Percentiles rank a stretch among this genome's conserved stretches.
Conservation (phyloP, 345 rosid genomes). For the Cochlearia excelsa region DNA sequence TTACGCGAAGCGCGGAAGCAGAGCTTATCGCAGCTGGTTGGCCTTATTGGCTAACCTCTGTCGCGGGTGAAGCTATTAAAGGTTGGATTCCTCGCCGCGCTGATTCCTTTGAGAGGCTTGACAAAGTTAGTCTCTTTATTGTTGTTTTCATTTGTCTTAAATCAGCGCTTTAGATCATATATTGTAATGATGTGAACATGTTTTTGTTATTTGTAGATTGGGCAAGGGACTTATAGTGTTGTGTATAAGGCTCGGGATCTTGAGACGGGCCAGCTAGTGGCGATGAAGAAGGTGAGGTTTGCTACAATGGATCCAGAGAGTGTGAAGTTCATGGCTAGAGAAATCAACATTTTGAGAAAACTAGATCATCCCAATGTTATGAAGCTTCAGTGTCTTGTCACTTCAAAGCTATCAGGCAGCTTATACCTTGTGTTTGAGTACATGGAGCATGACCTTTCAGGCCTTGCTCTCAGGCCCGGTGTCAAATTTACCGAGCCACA, state of each 20-base stretch:
- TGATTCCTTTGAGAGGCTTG: conserved; percentile 81
- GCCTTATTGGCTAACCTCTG: conserved; percentile 89
- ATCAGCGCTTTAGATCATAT: neutral
- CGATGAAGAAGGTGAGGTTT: conserved; percentile 94
- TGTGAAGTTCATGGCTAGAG: conserved; percentile 94
- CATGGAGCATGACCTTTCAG: conserved; percentile 95
- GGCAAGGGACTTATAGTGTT: conserved; percentile 91
- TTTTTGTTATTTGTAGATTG: conserved; percentile 54
- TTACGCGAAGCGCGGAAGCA: conserved; percentile 44
- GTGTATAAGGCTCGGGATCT: conserved; percentile 80
- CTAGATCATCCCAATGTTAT: conserved; percentile 86
- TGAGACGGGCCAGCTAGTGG: conserved; percentile 65
- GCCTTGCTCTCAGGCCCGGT: conserved; percentile 70
- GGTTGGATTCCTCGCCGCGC: conserved; percentile 78
- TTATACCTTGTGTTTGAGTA: conserved; percentile 86
- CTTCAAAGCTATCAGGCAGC: conserved; percentile 74
- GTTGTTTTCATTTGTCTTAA: neutral
- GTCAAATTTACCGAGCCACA: conserved; percentile 74
- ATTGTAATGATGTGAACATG: conserved; percentile 5
- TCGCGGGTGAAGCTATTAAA: conserved; percentile 76
- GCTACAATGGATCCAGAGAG: conserved; percentile 86
- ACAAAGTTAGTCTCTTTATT: conserved; percentile 50
- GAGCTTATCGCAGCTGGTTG: conserved; percentile 70
- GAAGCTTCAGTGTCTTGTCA: conserved; percentile 79
- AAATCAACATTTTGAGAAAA: conserved; percentile 67